These are phyloP conservation scores for Ulota crispa DNA, from an alignment of 225 moss, liverwort and hornwort species.

Conservation along the genomic window DNA sequence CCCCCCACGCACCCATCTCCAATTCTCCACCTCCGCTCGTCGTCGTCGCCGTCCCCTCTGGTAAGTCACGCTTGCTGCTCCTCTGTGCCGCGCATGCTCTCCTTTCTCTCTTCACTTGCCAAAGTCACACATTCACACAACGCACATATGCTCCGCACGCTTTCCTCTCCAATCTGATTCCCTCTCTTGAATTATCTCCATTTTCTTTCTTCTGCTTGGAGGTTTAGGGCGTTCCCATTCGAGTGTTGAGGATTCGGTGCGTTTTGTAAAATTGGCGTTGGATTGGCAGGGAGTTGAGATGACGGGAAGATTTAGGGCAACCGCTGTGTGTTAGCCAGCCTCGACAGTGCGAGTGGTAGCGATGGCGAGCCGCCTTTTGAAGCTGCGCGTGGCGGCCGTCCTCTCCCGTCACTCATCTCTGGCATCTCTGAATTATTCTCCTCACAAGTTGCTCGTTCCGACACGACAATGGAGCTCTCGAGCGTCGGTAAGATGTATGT, in stretches of 20 bases:
- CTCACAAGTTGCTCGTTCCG: conserved; percentile 12
- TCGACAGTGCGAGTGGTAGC: background rate
- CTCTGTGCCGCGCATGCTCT: background rate
- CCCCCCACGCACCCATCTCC: background rate
- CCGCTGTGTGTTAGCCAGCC: conserved; percentile 11
- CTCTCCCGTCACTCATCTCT: conserved; percentile 37
- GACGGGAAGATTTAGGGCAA: conserved; percentile 16
- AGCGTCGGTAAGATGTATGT: conserved; percentile 39
- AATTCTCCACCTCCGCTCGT: background rate
- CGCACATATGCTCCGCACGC: background rate
- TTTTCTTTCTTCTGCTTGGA: background rate
- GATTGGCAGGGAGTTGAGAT: background rate
- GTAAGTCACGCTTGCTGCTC: background rate
- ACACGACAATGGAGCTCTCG: conserved; percentile 32
- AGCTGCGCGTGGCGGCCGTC: conserved; percentile 41
- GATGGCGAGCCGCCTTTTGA: conserved; percentile 54
- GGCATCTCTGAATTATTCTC: background rate
- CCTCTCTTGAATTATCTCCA: background rate
- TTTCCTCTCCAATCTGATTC: background rate
- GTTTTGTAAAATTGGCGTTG: background rate
- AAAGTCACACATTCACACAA: background rate
- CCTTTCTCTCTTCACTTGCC: background rate
- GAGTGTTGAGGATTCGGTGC: background rate
- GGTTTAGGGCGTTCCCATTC: too few species aligned
- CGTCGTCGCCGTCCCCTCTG: background rate